Conservation (phyloP, 257 asterid genomes). For the Linderniella brevidens region DNA sequence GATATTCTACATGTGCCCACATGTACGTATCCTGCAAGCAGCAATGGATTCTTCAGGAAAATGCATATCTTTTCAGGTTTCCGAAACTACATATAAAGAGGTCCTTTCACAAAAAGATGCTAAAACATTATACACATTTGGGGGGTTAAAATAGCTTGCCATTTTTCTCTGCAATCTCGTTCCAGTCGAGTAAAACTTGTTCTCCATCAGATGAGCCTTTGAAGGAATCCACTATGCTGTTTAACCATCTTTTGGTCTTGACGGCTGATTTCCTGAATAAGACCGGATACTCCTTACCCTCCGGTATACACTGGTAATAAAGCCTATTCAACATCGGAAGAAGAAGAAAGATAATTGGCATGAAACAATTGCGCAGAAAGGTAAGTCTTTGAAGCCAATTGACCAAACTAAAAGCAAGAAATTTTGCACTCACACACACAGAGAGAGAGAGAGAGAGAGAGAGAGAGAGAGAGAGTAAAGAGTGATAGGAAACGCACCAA, state of each 20-base stretch:
- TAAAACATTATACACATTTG: too few species aligned
- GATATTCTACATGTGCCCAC: slow-evolving; percentile 89
- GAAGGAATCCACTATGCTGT: slow-evolving; percentile 20
- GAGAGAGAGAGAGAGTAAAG: not conserved
- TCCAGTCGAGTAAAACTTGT: slow-evolving; percentile 83
- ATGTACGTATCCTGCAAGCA: slow-evolving; percentile 75
- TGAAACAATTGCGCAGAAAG: not conserved
- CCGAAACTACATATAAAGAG: slow-evolving; percentile 2
- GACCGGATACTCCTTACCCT: slow-evolving; percentile 83
- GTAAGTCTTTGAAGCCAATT: not conserved
- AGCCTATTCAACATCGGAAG: slow-evolving; percentile 28
- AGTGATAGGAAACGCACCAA: slow-evolving; percentile 29
- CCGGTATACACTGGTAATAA: slow-evolving; percentile 76
- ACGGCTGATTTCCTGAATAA: slow-evolving; percentile 48
- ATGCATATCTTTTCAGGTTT: not conserved
- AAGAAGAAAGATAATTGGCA: not conserved
- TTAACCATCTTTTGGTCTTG: slow-evolving; percentile 35
- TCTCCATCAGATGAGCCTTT: slow-evolving; percentile 25
- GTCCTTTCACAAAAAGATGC: too few species aligned
- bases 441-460: not conserved
- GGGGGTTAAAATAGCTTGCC: slow-evolving; percentile 31
- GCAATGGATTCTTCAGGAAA: slow-evolving; percentile 1
- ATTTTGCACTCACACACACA: not conserved
- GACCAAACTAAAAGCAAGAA: too few species aligned
- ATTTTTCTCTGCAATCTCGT: slow-evolving; percentile 59